phyloP scores from a whole-genome alignment of 78 protist species.

The Tieghemostelium lacteum region DNA sequence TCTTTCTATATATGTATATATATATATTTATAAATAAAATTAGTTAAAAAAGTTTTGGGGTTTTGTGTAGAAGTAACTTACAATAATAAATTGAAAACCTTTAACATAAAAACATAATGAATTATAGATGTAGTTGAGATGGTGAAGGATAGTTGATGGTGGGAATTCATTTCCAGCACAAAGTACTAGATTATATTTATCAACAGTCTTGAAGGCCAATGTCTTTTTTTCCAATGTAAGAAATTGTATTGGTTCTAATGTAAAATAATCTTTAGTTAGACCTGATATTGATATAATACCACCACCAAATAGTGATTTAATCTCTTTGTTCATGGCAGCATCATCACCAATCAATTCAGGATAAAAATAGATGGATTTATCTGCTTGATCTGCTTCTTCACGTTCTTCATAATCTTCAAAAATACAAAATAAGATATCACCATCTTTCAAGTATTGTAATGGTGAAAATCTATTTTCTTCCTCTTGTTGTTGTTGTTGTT shows the following conservation, averaged over 20 bases:
- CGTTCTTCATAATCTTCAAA: slow-evolving; percentile 30
- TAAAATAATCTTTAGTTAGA: slow-evolving; percentile 22
- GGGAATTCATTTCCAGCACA: slow-evolving; percentile 23
- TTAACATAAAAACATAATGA: slow-evolving; percentile 28
- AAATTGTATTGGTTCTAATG: slow-evolving; percentile 9
- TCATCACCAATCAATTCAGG: slow-evolving; percentile 37
- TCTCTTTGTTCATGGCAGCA: not conserved
- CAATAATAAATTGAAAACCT: slow-evolving; percentile 4
- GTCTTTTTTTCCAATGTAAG: slow-evolving; percentile 19
- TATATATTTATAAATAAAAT: not conserved
- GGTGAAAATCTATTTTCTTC: slow-evolving; percentile 18
- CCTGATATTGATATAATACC: slow-evolving; percentile 15
- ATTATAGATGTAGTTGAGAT: slow-evolving; percentile 28
- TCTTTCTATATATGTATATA: slow-evolving; percentile 8
- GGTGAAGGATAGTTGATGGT: slow-evolving; percentile 34
- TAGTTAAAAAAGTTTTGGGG: too few relatives aligned
- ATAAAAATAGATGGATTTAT: slow-evolving; percentile 30
- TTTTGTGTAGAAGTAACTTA: not conserved
- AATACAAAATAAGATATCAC: slow-evolving; percentile 37
- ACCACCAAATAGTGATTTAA: slow-evolving; percentile 57
- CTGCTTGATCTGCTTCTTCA: slow-evolving; percentile 36
- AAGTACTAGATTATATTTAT: slow-evolving; percentile 27
- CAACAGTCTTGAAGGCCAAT: slow-evolving; percentile 22
- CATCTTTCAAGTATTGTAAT: not conserved
- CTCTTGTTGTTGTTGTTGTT: not conserved